A percentile compares a stretch with the other conserved stretches of the same genome.
Evolutionary conservation across 1,139 yeast species (phyloP).

Genomic region (Lodderomyces margitis): DNA sequence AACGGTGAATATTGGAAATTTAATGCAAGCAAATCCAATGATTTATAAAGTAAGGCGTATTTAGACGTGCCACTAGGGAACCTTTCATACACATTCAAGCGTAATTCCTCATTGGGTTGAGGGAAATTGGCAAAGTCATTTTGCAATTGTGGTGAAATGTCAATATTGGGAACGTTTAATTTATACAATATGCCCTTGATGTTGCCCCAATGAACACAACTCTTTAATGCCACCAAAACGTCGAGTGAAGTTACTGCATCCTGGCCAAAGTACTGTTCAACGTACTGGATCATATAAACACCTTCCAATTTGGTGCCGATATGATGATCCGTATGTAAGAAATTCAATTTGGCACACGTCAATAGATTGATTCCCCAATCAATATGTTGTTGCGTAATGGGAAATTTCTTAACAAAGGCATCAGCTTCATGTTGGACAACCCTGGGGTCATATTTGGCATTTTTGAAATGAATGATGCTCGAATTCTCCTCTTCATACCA

Average conservation of each 20-base stretch:
- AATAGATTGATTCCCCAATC: constrained; percentile 43
- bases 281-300: constrained; percentile 37
- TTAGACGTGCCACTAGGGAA: constrained; percentile 58
- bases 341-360: constrained; percentile 50
- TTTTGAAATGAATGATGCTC: constrained; percentile 38
- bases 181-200: constrained; percentile 47
- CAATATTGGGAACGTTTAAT: constrained; percentile 42
- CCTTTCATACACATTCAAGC: constrained; percentile 40
- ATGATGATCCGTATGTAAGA: constrained; percentile 58
- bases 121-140: constrained; percentile 40
- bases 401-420: constrained; percentile 12
- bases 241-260: constrained; percentile 41
- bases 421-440: constrained; percentile 19
- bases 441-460: constrained; percentile 31
- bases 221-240: constrained; percentile 48
- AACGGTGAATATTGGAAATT: constrained; percentile 24
- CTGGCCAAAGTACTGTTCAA: constrained; percentile 41
- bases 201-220: constrained; percentile 59
- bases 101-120: constrained; percentile 40
- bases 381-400: constrained; percentile 32
- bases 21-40: constrained; percentile 30
- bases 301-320: constrained; percentile 52
- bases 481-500: constrained; percentile 53
- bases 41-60: constrained; percentile 41
- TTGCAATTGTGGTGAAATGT: constrained; percentile 29